phyloP scores from a whole-genome alignment of 2,329 filamentous ascomycete genomes.

The Lasiodiplodia sp. region DNA sequence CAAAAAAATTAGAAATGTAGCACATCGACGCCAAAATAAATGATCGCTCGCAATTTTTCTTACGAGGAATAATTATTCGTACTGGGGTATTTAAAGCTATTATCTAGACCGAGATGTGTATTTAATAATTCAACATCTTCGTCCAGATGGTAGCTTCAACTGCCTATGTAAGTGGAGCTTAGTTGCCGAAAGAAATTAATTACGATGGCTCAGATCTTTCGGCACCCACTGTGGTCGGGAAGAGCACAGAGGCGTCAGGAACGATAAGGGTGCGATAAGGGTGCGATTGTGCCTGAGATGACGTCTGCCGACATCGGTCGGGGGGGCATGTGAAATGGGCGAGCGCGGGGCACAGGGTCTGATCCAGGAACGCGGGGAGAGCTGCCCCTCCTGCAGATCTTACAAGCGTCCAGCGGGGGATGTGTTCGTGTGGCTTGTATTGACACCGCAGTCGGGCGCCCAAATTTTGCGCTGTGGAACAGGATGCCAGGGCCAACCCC shows the following conservation, averaged over 20 bases:
- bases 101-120: too few species aligned
- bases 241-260: background rate
- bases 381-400: conserved; percentile 12
- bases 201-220: too few species aligned
- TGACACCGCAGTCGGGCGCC: background rate
- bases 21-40: too few species aligned
- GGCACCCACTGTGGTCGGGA: background rate
- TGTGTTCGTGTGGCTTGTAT: conserved; percentile 7
- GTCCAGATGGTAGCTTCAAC: too few species aligned
- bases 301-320: conserved; percentile 10
- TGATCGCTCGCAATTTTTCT: too few species aligned
- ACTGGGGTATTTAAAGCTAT: too few species aligned
- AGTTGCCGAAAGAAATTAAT: too few species aligned
- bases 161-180: too few species aligned
- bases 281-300: background rate
- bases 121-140: too few species aligned
- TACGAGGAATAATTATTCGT: too few species aligned
- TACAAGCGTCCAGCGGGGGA: background rate
- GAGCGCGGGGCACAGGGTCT: conserved; percentile 2
- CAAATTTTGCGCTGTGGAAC: conserved; percentile 3
- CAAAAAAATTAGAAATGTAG: background rate
- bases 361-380: conserved; percentile 17
- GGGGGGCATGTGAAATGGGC: background rate
- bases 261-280: background rate
- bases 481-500: background rate